Evolutionary conservation across 352 stramenopile genomes (phyloP), one percentile per base, ranked within the genome.

Genomic region (Phytophthora crassamura): DNA sequence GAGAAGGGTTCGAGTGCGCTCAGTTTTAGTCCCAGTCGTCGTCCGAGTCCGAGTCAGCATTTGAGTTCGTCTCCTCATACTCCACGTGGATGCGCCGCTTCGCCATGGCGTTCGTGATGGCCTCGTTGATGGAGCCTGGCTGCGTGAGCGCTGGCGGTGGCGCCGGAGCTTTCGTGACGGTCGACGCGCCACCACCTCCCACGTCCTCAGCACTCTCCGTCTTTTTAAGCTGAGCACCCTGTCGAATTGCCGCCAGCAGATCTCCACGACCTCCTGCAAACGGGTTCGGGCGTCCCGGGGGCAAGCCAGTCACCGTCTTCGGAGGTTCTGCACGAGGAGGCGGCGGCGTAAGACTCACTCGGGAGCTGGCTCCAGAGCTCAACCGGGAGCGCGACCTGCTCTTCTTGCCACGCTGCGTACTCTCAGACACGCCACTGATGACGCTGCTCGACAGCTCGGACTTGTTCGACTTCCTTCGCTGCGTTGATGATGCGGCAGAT

Each of bases 31-130:
- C 79, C 83, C 84, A 95, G 54, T 95, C 87, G 46, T 94, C 86
- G 53, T 93, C 86, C 49, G 90, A 88, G 46, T 88, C 89, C 53
- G 90, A 84, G 30, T 77, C 69, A 18, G 46, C 73, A 46, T 86
- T 80, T 28, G 80, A 90, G 40, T 81, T 72, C 6, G 70, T 70
- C 35, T 91, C 82, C 47, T 93, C 85, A 28, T 90, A 94, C 63
- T 95, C 85, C 39, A 93, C 79, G 38, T 93, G 83, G 47, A 93
- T 90, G n/a, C 82, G 82, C 33, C 87, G 78, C 36, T 80, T 75
- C 1, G 85, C 82, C 83, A 95, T 93, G 16, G 85, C 87, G 48
- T 94, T 93, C 28, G 80, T 82, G 54, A 95, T 95, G 30, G 82
- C 84, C 60, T 95, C 87, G 32, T 76, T 88, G 59, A 95, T 90